Evolutionary conservation across 805 yeast species (phyloP).

Genomic region (Yamadazyma kitorensis): DNA sequence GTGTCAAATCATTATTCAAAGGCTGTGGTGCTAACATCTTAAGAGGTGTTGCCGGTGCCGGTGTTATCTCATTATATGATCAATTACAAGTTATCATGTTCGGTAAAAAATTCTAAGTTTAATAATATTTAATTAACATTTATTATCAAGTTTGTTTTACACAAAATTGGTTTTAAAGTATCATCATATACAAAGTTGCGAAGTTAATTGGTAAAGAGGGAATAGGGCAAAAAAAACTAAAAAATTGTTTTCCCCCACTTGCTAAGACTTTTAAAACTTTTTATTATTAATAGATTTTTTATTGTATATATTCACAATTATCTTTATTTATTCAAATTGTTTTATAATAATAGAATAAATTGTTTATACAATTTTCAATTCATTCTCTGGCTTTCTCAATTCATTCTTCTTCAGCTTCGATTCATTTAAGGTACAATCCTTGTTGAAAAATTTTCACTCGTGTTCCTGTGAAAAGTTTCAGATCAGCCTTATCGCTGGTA

Average conservation of each 20-base stretch:
- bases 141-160: no score
- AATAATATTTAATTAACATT: no score
- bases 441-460: no score
- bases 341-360: slow-evolving; percentile 12
- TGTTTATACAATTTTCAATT: background rate
- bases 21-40: slow-evolving; percentile 99
- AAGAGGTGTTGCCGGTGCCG: slow-evolving; percentile 99
- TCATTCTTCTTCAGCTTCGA: background rate
- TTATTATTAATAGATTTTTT: slow-evolving; percentile 2
- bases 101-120: slow-evolving; percentile 77
- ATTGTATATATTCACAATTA: slow-evolving; percentile 10
- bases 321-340: slow-evolving; percentile 11
- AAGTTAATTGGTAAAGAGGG: no score
- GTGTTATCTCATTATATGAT: slow-evolving; percentile 97
- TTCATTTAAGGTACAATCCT: no score
- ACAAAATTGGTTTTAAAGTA: no score
- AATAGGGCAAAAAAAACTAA: no score
- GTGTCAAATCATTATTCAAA: slow-evolving; percentile 90
- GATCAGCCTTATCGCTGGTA: no score
- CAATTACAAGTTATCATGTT: slow-evolving; percentile 91
- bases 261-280: no score
- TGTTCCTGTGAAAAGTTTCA: no score
- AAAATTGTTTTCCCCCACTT: no score
- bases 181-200: no score
- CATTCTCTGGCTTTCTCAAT: background rate